These are phyloP conservation scores for Phytopythium ostracodes DNA, from an alignment of 352 stramenopile genomes.

Conservation along the genomic window DNA sequence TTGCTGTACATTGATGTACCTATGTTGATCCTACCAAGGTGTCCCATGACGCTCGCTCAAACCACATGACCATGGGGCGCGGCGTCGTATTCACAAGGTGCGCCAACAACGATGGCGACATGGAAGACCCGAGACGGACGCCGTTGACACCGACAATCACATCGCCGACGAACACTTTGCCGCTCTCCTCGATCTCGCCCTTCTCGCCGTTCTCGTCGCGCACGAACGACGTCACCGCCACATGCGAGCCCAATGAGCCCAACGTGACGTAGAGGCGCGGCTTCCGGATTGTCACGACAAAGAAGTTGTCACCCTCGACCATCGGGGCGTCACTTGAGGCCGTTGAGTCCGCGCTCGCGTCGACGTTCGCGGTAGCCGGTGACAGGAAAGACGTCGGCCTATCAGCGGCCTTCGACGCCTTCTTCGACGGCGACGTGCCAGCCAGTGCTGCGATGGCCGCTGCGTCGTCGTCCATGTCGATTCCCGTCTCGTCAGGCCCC, in stretches of 20 bases:
- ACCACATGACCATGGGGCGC: slow-evolving; percentile 50
- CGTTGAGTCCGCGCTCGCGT: background rate
- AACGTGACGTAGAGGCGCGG: slow-evolving; percentile 55
- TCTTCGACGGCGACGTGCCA: background rate
- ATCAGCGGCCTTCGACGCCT: background rate
- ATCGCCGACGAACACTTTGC: slow-evolving; percentile 61
- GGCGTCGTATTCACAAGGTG: slow-evolving; percentile 30
- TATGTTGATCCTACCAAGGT: slow-evolving; percentile 30
- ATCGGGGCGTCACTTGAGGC: background rate
- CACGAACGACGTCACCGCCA: slow-evolving; percentile 64
- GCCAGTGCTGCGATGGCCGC: slow-evolving; percentile 21
- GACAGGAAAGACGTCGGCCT: slow-evolving; percentile 44
- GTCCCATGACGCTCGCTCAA: slow-evolving; percentile 68
- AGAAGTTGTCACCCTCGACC: slow-evolving; percentile 20
- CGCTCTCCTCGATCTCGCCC: slow-evolving; percentile 69
- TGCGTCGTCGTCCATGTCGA: slow-evolving; percentile 11
- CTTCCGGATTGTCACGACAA: slow-evolving; percentile 34
- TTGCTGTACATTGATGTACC: background rate
- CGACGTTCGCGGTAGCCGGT: slow-evolving; percentile 11
- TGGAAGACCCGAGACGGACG: slow-evolving; percentile 16
- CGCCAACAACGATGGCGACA: slow-evolving; percentile 41
- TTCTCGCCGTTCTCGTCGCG: slow-evolving; percentile 30
- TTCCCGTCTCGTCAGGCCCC: slow-evolving; percentile 14
- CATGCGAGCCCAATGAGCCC: slow-evolving; percentile 34
- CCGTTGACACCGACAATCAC: slow-evolving; percentile 56